Base-by-base conservation (phyloP, 495 filamentous ascomycete genomes). In the Staphylotrichum tortipilum region DNA sequence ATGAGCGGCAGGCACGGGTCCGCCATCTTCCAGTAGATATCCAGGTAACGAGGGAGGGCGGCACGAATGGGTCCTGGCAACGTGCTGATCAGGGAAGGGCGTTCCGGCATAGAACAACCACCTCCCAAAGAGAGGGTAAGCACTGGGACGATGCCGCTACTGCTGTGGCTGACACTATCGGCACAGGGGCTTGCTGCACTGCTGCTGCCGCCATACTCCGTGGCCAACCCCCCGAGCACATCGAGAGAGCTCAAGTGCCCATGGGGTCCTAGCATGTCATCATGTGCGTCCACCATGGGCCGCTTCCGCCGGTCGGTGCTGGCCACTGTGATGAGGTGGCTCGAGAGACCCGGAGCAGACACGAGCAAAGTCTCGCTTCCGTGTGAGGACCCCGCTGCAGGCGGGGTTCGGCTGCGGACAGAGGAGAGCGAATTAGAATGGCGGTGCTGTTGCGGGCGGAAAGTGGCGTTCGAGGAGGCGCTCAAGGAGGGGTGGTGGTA, bases 1-100 rank as follows among this genome's bases (percentile, higher is more conserved):
- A 75, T 63, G 17, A 76, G 33, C 31, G 73, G 73, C 35, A 68
- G 59, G 47, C 59, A 31, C 42, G 65, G 63, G 53, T 74, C 66
- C 40, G 72, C 68, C 26, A 55, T 60, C 29, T 60, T 58, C 72
- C 70, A 75, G 61, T 75, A 76, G 38, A 64, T 55, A 12, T 65
- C 64, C 38, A 76, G 53, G 46, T 76, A 76, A 37, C 53, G 56
- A 38, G 71, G 65, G 36, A 69, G 59, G 10, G 58, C 57, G 19
- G 45, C 52, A 5, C 52, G 60, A 36, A 70, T 61, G 14, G 65
- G 52, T 31, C 60, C 28, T 35, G 59, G 57, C 42, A 74, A 53
- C 46, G 60, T 41, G 10, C 60, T 59, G 23, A 64, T 54, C 44
- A 69, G 60, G 36, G 66, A 52, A 5, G 24, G 2, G 5, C 15